phyloP scores from a whole-genome alignment of 805 yeast species.

The Priceomyces castillae region DNA sequence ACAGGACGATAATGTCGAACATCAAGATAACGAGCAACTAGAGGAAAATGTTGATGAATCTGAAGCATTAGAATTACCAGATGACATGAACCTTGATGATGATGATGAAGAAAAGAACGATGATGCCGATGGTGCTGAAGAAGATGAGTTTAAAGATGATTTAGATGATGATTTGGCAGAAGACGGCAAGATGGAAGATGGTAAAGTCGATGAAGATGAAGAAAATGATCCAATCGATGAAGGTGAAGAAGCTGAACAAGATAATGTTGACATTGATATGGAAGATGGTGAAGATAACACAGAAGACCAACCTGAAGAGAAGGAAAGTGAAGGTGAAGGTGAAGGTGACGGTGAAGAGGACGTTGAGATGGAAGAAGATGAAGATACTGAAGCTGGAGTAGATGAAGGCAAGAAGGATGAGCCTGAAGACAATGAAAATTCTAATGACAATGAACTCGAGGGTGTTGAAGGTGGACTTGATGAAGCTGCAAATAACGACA shows the following conservation, averaged over 20 bases:
- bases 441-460: slow-evolving; percentile 40
- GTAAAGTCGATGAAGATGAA: slow-evolving; percentile 28
- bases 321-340: slow-evolving; percentile 32
- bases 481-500: slow-evolving; percentile 41
- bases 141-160: no score
- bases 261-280: slow-evolving; percentile 26
- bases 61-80: slow-evolving; percentile 88
- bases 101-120: slow-evolving; percentile 48
- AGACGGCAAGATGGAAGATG: no score
- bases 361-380: slow-evolving; percentile 22
- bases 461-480: slow-evolving; percentile 55
- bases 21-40: slow-evolving; percentile 65
- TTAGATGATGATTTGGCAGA: no score
- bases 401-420: slow-evolving; percentile 29
- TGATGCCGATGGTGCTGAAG: no score
- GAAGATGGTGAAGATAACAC: no score
- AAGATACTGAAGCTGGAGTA: slow-evolving; percentile 32
- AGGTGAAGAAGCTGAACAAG: slow-evolving; percentile 22
- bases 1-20: slow-evolving; percentile 73
- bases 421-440: slow-evolving; percentile 39
- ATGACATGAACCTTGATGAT: slow-evolving; percentile 85
- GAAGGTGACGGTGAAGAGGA: slow-evolving; percentile 17
- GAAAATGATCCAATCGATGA: slow-evolving; percentile 18
- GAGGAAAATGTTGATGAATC: slow-evolving; percentile 77
- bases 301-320: slow-evolving; percentile 38